These are phyloP conservation scores for Phymatotrichopsis omnivora DNA, from an alignment of 2,329 filamentous ascomycete species.

Conservation along the genomic window DNA sequence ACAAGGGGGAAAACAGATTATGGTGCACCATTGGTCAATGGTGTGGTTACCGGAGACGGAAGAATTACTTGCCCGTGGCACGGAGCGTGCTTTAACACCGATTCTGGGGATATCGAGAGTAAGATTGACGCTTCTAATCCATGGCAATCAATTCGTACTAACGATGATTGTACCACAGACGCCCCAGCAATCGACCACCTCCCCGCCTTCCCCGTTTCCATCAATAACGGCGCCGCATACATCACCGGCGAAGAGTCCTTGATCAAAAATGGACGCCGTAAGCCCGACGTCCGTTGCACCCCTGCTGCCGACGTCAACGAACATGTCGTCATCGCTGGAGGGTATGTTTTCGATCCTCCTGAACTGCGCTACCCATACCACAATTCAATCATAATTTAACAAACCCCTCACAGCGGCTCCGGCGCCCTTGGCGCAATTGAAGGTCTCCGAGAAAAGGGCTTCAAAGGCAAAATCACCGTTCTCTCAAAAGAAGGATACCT, in stretches of 20 bases:
- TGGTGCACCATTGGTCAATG: constrained; percentile 78
- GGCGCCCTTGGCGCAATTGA: constrained; percentile 75
- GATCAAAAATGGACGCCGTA: constrained; percentile 66
- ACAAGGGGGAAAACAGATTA: constrained; percentile 14
- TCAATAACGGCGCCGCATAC: constrained; percentile 75
- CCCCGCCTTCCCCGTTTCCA: constrained; percentile 66
- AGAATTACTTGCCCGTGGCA: constrained; percentile 77
- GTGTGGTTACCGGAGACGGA: constrained; percentile 71
- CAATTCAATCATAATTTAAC: not conserved
- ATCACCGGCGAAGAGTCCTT: constrained; percentile 67
- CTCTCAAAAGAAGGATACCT: constrained; percentile 75
- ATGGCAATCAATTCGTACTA: constrained; percentile 38
- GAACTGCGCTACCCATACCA: not conserved
- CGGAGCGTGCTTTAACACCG: constrained; percentile 80
- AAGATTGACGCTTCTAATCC: not conserved
- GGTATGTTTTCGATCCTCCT: constrained; percentile 42
- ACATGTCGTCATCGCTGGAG: constrained; percentile 75
- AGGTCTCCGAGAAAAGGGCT: constrained; percentile 71
- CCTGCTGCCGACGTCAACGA: constrained; percentile 44
- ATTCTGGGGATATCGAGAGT: constrained; percentile 75
- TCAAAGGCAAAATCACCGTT: constrained; percentile 67
- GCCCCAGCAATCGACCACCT: constrained; percentile 84
- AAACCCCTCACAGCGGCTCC: constrained; percentile 50
- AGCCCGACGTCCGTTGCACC: constrained; percentile 62
- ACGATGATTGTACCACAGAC: constrained; percentile 79